Base-by-base conservation (phyloP, 2,329 filamentous ascomycete species). In the Pseudogymnoascus sp. region DNA sequence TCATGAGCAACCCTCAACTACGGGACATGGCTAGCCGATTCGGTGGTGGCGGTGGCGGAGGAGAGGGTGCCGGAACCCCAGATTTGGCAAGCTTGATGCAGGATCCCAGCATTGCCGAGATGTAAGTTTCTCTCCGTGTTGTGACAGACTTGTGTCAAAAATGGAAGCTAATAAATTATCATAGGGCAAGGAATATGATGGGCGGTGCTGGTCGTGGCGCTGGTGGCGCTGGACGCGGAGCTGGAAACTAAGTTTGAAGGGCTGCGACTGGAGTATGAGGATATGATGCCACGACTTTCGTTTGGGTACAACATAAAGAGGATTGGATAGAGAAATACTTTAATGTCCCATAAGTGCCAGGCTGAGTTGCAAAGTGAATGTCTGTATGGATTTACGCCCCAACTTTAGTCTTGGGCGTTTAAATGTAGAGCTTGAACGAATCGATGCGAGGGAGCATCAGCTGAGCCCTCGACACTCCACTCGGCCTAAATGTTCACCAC, bases 1-100 rank as follows among this genome's bases (percentile, higher is more conserved):
- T 99, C 64, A 96, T 99, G 93, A 91, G 81, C 81, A 97, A 99
- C 80, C 95, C 95, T 2, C 85, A 87, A 66, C 79, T 97, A 66
- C 84, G 90, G 64, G 86, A 96, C 73, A 93, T 97, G 91, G 92
- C 91, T 54, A 86, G 89, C 72, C 85, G 84, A 70, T 92, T 96
- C 73, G 85, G 84, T 66, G 79, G 81, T 62, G 84, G 83, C 66
- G 79, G 81, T 60, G 89, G 88, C 29, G 74, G 70, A 29, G 69
- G 67, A 40, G 73, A 70, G 31, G 72, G 83, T 66, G 79, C 80
- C 62, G 93, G 93, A 61, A 92, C 96, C 89, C 95, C 95, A 6
- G 91, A 97, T 76, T 80, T 97, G 72, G 82, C 83, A 63, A 82
- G 83, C 68, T 79, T 99, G 76, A 96, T 99, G 95, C 88, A 86